A percentile compares a stretch with the other conserved stretches of the same genome.
Evolutionary conservation across 305 asterid species (phyloP).

Genomic region (Fraxinus sp.): DNA sequence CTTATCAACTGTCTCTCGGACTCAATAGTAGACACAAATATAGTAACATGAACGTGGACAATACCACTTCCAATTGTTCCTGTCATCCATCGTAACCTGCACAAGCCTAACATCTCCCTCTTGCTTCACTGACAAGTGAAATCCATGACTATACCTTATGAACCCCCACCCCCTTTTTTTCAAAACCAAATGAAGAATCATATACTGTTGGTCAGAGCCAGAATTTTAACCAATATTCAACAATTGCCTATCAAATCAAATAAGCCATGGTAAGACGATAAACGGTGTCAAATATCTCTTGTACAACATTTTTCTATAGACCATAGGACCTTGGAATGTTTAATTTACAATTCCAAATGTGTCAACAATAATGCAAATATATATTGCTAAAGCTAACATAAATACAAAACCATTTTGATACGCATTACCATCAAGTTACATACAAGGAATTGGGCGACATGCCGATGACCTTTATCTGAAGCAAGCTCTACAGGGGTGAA

Average conservation of each 20-base stretch:
- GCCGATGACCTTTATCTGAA: constrained; percentile 91
- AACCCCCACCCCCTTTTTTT: not conserved
- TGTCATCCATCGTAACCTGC: constrained; percentile 1
- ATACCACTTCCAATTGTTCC: constrained; percentile 6
- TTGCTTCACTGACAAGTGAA: not conserved
- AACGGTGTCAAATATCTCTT: not conserved
- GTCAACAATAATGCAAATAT: not conserved
- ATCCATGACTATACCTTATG: not conserved
- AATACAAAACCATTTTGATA: constrained; percentile 13
- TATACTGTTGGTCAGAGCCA: not conserved
- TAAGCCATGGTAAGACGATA: not conserved
- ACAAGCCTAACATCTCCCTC: not conserved
- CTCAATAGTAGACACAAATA: not conserved
- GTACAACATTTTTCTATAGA: not conserved
- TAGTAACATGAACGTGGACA: not conserved
- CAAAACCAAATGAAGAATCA: not conserved
- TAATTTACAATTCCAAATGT: not conserved
- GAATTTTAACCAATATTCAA: not conserved
- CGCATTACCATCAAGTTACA: constrained; percentile 48
- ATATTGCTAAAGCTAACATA: constrained; percentile 9
- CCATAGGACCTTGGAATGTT: constrained; percentile 14
- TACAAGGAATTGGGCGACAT: constrained; percentile 82
- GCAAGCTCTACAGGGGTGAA: constrained; percentile 88
- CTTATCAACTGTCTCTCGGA: not conserved
- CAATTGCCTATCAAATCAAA: not conserved